Evolutionary conservation across 2,329 filamentous ascomycete genomes (phyloP), one percentile per base, ranked within the genome.

Genomic region (Thelonectria olida): DNA sequence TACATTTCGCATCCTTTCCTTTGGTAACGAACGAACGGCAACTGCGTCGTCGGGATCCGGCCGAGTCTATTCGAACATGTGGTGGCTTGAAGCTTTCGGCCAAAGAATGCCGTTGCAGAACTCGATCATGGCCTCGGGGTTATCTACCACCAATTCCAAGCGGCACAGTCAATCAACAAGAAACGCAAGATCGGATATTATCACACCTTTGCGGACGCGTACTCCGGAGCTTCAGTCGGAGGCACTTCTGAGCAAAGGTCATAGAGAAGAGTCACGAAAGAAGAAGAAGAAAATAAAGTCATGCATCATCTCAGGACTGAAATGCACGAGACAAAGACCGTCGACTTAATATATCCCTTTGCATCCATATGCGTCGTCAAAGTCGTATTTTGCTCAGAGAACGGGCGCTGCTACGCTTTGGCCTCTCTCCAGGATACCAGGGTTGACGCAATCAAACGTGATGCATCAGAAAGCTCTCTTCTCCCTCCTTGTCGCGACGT

Each of bases 121-220:
- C 9, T 13, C 13, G 19, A 10, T 12, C 34, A 27, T 27, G n/a
- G 36, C n/a, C 12, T 38, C 13, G 31, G 13, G 23, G 20, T 39
- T 44, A 44, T 53, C 38, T 15, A 19, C 10, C 15, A 42, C 12
- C 4, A 6, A 34, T 34, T 34, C 31, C 9, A 34, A 12, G 23
- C 44, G 25, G 42, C 44, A 47, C 44, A 39, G 31, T 34, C 31
- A 13, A 34, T 34, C 31, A n/a, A n/a, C n/a, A n/a, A n/a, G n/a
- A n/a, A 31, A 7, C n/a, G 36, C 36, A 34, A n/a, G 23, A 23
- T 7, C 51, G 51, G 51, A 54, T 27, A 45, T 54, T 54, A 44
- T 54, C 27, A 22, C 39, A 36, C 51, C 5, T 23, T 34, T 44
- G 7, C 22, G 51, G 38, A 34, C 27, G 12, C 12, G 45, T n/a